Evolutionary conservation across 2,329 filamentous ascomycete genomes (phyloP).

Genomic region (Annulohypoxylon truncatum): DNA sequence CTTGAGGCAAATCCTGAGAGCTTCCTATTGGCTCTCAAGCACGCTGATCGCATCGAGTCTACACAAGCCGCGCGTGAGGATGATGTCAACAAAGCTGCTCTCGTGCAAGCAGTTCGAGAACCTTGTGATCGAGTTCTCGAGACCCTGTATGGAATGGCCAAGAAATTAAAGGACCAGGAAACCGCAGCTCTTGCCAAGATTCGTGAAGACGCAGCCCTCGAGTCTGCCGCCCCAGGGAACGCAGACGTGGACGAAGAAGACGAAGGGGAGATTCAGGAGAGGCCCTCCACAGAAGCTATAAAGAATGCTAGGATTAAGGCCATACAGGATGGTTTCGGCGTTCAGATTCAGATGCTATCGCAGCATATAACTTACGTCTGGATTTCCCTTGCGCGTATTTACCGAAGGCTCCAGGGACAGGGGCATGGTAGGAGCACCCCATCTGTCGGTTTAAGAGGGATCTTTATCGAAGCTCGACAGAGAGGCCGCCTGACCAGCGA

Average conservation of each 20-base stretch:
- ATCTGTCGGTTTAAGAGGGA: conserved; percentile 78
- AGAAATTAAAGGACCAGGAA: conserved; percentile 75
- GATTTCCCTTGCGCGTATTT: conserved; percentile 94
- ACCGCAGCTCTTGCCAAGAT: conserved; percentile 67
- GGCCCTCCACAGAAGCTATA: conserved; percentile 61
- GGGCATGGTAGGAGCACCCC: conserved; percentile 65
- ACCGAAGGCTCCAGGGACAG: conserved; percentile 93
- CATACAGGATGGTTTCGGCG: conserved; percentile 74
- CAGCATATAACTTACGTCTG: conserved; percentile 91
- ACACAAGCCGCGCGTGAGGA: conserved; percentile 81
- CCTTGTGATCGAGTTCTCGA: conserved; percentile 87
- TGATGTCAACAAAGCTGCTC: conserved; percentile 78
- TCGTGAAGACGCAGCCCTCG: conserved; percentile 61
- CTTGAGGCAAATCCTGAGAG: conserved; percentile 93
- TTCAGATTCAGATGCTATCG: conserved; percentile 80
- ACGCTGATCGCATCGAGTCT: conserved; percentile 86
- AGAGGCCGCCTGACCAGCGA: conserved; percentile 91
- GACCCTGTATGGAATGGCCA: conserved; percentile 87
- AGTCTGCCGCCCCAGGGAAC: conserved; percentile 39
- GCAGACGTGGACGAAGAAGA: conserved; percentile 60
- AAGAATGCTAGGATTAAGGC: conserved; percentile 73
- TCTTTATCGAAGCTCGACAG: conserved; percentile 90
- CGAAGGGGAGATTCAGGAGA: conserved; percentile 59
- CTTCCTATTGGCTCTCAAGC: conserved; percentile 87
- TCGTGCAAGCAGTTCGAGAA: conserved; percentile 80